phyloP scores from a whole-genome alignment of 441 rosid species.

The Macaranga tanarius region DNA sequence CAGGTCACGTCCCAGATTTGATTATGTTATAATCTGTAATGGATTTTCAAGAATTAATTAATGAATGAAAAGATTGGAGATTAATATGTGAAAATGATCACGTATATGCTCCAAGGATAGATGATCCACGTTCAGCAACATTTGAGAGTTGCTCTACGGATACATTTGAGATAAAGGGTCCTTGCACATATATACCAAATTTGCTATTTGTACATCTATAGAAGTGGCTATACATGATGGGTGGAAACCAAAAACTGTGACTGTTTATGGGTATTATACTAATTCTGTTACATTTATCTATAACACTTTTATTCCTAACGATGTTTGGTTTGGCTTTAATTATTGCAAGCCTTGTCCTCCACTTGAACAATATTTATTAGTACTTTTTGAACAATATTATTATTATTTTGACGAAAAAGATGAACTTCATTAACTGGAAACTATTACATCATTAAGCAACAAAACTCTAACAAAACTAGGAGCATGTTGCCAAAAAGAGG shows the following conservation, averaged over 20 bases:
- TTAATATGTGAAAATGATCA: slow-evolving; percentile 13
- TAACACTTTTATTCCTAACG: slow-evolving; percentile 46
- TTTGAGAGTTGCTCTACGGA: slow-evolving; percentile 74
- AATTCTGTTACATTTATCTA: slow-evolving; percentile 50
- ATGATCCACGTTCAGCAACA: slow-evolving; percentile 47
- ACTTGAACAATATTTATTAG: neutral
- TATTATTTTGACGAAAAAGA: too few species aligned
- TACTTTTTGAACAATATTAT: too few species aligned
- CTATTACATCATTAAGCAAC: too few species aligned
- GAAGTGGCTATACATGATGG: slow-evolving; percentile 63
- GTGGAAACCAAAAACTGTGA: slow-evolving; percentile 63
- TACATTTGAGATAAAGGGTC: slow-evolving; percentile 60
- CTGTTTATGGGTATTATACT: slow-evolving; percentile 46
- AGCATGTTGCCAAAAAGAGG: too few species aligned
- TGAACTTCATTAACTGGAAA: too few species aligned
- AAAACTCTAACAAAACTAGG: too few species aligned
- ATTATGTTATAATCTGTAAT: neutral
- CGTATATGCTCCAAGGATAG: slow-evolving; percentile 62
- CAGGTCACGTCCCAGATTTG: neutral
- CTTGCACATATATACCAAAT: slow-evolving; percentile 53
- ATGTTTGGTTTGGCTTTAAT: slow-evolving; percentile 67
- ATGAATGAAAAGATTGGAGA: too few species aligned
- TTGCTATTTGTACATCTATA: slow-evolving; percentile 58
- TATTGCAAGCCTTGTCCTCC: slow-evolving; percentile 34
- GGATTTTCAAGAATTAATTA: neutral